A percentile compares a stretch with the other conserved stretches of the same genome.
These are phyloP conservation scores for Thelonectria blattea DNA, from an alignment of 2,329 filamentous ascomycete species.

Conservation along the genomic window DNA sequence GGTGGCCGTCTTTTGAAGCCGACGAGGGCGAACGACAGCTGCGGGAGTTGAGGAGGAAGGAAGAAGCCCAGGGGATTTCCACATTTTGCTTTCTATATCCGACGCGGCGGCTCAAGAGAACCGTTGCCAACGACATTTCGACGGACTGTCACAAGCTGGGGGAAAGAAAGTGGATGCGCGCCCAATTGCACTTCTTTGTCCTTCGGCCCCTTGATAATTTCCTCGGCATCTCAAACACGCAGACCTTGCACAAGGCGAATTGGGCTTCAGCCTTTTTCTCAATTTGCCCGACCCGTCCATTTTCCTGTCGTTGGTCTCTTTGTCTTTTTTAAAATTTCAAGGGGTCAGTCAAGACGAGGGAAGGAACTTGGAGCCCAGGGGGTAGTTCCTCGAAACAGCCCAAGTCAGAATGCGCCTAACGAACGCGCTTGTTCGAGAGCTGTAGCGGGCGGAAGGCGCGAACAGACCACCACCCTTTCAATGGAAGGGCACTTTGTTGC, in stretches of 20 bases:
- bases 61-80: not conserved
- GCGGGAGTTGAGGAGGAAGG: not conserved
- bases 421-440: not conserved
- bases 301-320: not conserved
- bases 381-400: too few species aligned
- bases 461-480: not conserved
- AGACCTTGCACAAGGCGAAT: not conserved
- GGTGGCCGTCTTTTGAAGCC: not conserved
- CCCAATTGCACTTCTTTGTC: not conserved
- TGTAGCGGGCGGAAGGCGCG: not conserved
- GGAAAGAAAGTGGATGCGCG: not conserved
- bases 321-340: not conserved
- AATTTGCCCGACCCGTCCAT: not conserved
- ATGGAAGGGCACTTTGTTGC: not conserved
- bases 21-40: not conserved
- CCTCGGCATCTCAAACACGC: not conserved
- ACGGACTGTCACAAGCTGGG: not conserved
- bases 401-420: not conserved
- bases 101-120: too few species aligned
- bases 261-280: not conserved
- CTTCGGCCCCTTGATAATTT: not conserved
- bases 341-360: not conserved
- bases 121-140: too few species aligned
- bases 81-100: not conserved
- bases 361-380: too few species aligned